phyloP scores from a whole-genome alignment of 1,284 basidiomycete species.

The Crepidotus sp. region DNA sequence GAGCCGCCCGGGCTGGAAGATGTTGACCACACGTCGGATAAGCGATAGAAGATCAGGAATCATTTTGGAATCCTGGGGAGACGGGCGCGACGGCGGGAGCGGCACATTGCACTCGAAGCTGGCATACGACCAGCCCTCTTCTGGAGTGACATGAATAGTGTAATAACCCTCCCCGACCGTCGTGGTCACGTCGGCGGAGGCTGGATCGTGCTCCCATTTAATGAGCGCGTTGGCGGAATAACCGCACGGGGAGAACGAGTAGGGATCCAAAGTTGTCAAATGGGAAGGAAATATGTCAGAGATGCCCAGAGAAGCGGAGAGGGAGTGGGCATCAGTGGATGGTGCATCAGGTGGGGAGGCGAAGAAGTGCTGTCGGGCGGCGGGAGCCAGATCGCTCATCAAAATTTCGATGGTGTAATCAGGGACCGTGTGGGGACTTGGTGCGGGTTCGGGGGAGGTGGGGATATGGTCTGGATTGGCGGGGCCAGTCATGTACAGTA shows the following conservation, averaged over 20 bases:
- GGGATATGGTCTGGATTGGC: conserved; percentile 29
- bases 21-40: conserved; percentile 80
- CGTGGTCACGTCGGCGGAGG: conserved; percentile 10
- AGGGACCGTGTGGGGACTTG: conserved; percentile 4
- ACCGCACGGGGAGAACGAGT: conserved; percentile 92
- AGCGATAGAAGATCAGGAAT: conserved; percentile 76
- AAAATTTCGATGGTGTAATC: conserved; percentile 98
- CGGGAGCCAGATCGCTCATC: conserved; percentile 87
- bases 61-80: conserved; percentile 26
- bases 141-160: conserved; percentile 98
- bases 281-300: conserved; percentile 72
- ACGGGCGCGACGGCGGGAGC: conserved; percentile 37
- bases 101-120: conserved; percentile 99
- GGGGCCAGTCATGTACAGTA: conserved; percentile 84
- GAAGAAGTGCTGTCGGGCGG: conserved; percentile 75
- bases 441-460: conserved; percentile 2
- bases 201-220: conserved; percentile 44
- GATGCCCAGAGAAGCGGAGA: conserved; percentile 78
- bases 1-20: conserved; percentile 87
- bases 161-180: conserved; percentile 78
- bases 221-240: conserved; percentile 95
- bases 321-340: conserved; percentile 55
- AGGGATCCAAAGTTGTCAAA: conserved; percentile 83
- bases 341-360: conserved; percentile 42
- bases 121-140: conserved; percentile 95